Conservation (phyloP, 1,139 yeast genomes). For the Debaryomyces fabryi region DNA sequence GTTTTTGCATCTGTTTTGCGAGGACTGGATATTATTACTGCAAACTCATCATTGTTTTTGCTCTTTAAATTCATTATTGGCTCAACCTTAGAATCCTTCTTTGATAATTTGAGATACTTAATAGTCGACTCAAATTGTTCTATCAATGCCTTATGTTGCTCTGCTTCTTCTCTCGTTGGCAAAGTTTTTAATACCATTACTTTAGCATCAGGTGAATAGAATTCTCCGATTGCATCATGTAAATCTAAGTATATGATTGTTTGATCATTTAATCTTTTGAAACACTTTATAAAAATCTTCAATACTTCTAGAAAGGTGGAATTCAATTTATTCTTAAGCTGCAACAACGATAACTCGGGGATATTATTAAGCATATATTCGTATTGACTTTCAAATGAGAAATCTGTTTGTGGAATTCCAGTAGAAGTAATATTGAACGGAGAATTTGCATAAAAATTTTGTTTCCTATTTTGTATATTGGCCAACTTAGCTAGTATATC, state of each 20-base stretch:
- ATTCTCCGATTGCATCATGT: constrained; percentile 33
- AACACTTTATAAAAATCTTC: constrained; percentile 33
- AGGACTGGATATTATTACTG: constrained; percentile 46
- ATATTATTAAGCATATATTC: constrained; percentile 29
- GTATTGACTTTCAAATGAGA: constrained; percentile 30
- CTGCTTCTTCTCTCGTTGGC: constrained; percentile 37
- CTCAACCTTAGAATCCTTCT: constrained; percentile 11
- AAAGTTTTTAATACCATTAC: constrained; percentile 22
- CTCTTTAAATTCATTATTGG: constrained; percentile 9
- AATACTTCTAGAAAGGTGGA: constrained; percentile 38
- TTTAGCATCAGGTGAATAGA: constrained; percentile 18
- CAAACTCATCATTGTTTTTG: constrained; percentile 21
- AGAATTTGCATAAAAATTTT: constrained; percentile 28
- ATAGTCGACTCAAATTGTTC: constrained; percentile 34
- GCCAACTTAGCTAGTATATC: constrained; percentile 28
- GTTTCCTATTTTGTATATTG: constrained; percentile 22
- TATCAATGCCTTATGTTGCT: constrained; percentile 30
- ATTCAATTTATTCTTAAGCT: constrained; percentile 36
- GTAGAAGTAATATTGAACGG: constrained; percentile 28
- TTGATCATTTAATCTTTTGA: constrained; percentile 33
- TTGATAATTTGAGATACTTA: constrained; percentile 21
- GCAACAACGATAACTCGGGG: constrained; percentile 37
- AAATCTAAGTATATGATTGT: constrained; percentile 31
- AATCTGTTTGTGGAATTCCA: constrained; percentile 16
- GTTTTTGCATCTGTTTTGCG: constrained; percentile 21